Percentiles rank a stretch among this genome's conserved stretches.
Conservation (phyloP, 345 rosid genomes). For the Populus simonii region DNA sequence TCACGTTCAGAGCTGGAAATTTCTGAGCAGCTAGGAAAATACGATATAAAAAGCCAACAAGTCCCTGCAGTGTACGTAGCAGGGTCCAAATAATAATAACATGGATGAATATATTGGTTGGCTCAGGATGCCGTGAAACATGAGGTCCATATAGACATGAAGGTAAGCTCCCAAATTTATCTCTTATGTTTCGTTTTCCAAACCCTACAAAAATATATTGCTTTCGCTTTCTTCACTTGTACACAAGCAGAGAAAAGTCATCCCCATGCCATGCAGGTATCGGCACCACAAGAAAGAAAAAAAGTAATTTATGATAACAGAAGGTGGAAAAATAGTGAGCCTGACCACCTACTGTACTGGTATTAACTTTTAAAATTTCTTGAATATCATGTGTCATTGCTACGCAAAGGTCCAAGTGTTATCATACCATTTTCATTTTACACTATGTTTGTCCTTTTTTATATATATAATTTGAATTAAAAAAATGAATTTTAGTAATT, state of each 20-base stretch:
- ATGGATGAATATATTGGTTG: background rate
- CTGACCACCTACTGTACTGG: no score
- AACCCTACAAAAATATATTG: background rate
- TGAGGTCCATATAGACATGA: background rate
- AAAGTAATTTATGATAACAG: no score
- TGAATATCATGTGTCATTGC: no score
- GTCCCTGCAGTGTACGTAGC: background rate
- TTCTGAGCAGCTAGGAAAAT: background rate
- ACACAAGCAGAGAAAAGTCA: background rate
- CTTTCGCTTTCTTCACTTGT: background rate
- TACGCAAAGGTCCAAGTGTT: no score
- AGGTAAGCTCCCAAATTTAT: background rate
- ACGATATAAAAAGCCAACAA: background rate
- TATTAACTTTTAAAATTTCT: no score
- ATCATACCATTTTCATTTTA: no score
- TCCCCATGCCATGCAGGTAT: background rate
- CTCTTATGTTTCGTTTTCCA: background rate
- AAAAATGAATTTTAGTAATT: no score
- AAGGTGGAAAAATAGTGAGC: no score
- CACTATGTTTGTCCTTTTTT: no score
- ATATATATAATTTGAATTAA: no score
- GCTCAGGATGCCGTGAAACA: background rate
- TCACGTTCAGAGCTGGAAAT: background rate
- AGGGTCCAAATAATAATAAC: background rate
- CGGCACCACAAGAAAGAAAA: no score